Percentiles rank a stretch among this genome's conserved stretches.
Conservation (phyloP, 306 rosid species). For the Pachyrhizus erosus region DNA sequence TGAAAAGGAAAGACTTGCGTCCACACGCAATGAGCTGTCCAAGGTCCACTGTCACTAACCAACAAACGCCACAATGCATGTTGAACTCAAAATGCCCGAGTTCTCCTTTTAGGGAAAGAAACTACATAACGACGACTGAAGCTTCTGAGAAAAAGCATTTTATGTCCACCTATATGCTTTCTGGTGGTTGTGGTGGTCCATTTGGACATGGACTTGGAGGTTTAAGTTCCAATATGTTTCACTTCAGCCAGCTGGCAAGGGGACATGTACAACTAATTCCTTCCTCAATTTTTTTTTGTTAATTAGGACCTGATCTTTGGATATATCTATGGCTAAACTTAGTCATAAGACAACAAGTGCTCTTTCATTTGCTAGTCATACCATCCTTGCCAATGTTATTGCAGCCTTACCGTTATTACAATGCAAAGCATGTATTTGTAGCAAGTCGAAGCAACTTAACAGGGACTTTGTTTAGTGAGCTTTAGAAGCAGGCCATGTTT, state of each 20-base stretch:
- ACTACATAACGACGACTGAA: not conserved
- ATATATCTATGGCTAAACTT: no score
- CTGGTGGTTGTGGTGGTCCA: slow-evolving; percentile 1
- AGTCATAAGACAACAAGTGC: no score
- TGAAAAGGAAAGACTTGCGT: not conserved
- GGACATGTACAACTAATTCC: not conserved
- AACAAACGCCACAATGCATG: not conserved
- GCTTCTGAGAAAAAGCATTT: not conserved
- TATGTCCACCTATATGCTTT: not conserved
- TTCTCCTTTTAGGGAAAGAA: not conserved
- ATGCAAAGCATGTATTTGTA: no score
- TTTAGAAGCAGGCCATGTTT: no score
- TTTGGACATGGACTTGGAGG: not conserved
- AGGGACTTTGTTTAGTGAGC: no score
- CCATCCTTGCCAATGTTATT: no score
- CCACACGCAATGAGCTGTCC: slow-evolving; percentile 10
- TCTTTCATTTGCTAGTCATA: no score
- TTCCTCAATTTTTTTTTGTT: no score
- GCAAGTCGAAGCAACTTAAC: no score
- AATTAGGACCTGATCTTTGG: no score
- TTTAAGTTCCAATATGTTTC: not conserved
- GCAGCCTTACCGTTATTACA: no score
- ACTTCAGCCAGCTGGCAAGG: not conserved
- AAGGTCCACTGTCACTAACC: not conserved
- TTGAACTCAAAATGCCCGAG: not conserved